phyloP scores from a whole-genome alignment of 768 basidiomycete genomes.

The Termitomyces sp. region DNA sequence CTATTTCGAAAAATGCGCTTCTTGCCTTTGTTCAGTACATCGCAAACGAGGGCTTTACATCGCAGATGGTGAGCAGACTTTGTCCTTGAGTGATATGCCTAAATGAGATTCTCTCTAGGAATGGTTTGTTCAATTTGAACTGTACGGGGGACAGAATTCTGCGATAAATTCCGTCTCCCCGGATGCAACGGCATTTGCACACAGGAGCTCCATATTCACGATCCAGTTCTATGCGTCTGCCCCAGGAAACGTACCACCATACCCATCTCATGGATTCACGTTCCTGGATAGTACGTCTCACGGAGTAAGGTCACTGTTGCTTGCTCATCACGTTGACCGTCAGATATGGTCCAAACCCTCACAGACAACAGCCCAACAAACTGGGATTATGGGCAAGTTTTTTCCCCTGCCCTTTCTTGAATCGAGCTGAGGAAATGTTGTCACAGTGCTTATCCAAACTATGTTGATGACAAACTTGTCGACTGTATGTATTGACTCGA shows the following conservation, averaged over 20 bases:
- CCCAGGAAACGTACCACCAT: conserved; percentile 28
- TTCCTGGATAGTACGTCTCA: conserved; percentile 30
- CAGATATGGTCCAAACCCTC: conserved; percentile 5
- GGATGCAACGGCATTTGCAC: conserved; percentile 38
- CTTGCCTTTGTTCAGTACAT: conserved; percentile 5
- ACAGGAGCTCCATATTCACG: conserved; percentile 36
- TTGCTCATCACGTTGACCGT: neutral
- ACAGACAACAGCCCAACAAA: conserved; percentile 18
- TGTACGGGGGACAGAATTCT: conserved; percentile 39
- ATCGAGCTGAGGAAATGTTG: neutral
- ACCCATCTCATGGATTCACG: conserved; percentile 35
- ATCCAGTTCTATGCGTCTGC: conserved; percentile 44
- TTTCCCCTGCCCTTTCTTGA: no score
- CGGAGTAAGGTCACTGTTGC: conserved; percentile 15
- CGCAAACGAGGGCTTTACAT: conserved; percentile 24
- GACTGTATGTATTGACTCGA: conserved; percentile 20
- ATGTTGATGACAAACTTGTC: conserved; percentile 27
- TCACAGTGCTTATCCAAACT: conserved; percentile 27
- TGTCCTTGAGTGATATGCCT: neutral
- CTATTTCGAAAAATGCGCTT: conserved; percentile 23
- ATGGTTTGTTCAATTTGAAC: conserved; percentile 34
- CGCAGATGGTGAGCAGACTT: conserved; percentile 15
- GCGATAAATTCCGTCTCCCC: conserved; percentile 34
- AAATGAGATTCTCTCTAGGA: conserved; percentile 11
- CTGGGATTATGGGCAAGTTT: conserved; percentile 23